Conservation (phyloP, 345 rosid genomes). For the Carallia brachiata region DNA sequence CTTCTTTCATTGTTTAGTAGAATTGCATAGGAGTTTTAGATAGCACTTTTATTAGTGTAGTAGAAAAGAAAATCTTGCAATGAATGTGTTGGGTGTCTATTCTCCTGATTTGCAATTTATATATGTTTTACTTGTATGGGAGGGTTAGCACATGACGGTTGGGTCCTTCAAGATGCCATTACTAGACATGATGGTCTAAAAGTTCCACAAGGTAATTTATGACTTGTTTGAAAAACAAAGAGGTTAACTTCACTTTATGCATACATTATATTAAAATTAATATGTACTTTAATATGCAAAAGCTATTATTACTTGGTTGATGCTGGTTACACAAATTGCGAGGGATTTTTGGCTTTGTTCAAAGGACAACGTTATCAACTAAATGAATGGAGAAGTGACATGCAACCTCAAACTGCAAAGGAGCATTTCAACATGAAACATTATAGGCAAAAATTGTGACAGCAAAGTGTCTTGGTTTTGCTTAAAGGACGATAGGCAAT, state of each 20-base stretch:
- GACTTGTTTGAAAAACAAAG: too few relatives aligned
- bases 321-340: neutral
- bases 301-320: neutral
- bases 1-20: neutral
- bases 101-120: neutral
- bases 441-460: neutral
- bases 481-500: neutral
- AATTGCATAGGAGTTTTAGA: neutral
- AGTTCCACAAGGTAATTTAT: too few relatives aligned
- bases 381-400: too few relatives aligned
- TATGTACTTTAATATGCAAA: neutral
- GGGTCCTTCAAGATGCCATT: too few relatives aligned
- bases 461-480: neutral
- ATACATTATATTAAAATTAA: too few relatives aligned
- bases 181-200: too few relatives aligned
- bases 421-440: neutral
- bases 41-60: neutral
- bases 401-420: too few relatives aligned
- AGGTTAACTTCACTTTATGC: too few relatives aligned
- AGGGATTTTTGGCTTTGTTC: neutral
- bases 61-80: neutral
- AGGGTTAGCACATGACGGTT: neutral
- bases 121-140: neutral
- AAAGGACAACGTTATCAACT: neutral
- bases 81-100: conserved; percentile 3